Percentiles rank a stretch among this genome's conserved stretches.
phyloP scores from a whole-genome alignment of 2,329 filamentous ascomycete genomes.

The Epichloe coenophiala region DNA sequence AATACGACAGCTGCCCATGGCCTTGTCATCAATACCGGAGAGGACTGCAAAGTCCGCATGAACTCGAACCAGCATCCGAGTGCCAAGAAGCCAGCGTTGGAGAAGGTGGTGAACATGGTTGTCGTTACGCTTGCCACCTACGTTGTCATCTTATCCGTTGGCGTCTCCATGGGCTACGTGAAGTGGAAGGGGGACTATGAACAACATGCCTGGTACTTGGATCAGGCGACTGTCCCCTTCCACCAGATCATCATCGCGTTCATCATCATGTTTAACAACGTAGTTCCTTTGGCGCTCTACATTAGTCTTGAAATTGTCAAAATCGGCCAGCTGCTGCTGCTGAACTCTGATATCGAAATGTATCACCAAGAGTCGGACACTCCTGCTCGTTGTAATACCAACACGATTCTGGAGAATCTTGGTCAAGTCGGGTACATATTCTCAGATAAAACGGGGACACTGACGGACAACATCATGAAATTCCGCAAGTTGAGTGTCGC shows the following conservation, averaged over 20 bases:
- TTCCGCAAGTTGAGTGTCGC: conserved; percentile 87
- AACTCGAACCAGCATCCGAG: conserved; percentile 80
- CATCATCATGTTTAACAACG: conserved; percentile 93
- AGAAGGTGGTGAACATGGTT: conserved; percentile 64
- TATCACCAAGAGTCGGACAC: conserved; percentile 76
- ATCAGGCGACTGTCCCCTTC: conserved; percentile 55
- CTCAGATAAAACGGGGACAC: conserved; percentile 86
- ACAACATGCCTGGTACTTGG: conserved; percentile 61
- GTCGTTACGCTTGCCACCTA: conserved; percentile 71
- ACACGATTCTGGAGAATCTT: conserved; percentile 87
- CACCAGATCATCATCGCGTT: conserved; percentile 78
- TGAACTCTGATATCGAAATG: conserved; percentile 78
- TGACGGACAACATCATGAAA: conserved; percentile 92
- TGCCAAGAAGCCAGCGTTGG: conserved; percentile 69
- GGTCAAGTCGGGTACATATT: conserved; percentile 86
- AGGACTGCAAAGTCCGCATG: conserved; percentile 87
- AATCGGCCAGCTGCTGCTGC: conserved; percentile 60
- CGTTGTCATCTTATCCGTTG: conserved; percentile 64
- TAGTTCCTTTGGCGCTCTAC: conserved; percentile 83
- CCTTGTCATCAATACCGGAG: conserved; percentile 75
- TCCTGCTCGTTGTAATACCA: conserved; percentile 79
- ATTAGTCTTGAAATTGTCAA: conserved; percentile 84
- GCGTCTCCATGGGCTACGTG: conserved; percentile 70
- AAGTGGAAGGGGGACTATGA: conserved; percentile 61
- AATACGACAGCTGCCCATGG: conserved; percentile 66